Base-by-base conservation (phyloP, 495 filamentous ascomycete genomes). In the Daldinia decipiens region DNA sequence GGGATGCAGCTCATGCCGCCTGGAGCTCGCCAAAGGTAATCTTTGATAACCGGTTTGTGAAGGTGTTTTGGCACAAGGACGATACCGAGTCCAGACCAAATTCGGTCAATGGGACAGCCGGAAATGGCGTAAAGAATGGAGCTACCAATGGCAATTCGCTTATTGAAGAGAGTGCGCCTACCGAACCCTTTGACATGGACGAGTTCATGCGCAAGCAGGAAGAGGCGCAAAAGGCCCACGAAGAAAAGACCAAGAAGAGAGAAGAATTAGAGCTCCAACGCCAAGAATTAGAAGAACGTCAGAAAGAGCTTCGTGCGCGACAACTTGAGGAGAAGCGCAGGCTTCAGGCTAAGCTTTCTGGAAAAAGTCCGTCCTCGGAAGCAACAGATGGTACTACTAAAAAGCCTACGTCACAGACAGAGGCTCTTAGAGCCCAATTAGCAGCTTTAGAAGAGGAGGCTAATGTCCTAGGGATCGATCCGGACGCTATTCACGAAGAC, bases 11-110 rank as follows among this genome's bases (percentile, higher is more conserved):
- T 15, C 89, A 91, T 68, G 86, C 88, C 17, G 95, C 95, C 2
- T 98, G 93, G 80, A 88, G 90, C 15, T 97, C 93, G 43, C 95
- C 95, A 0, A 97, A 96, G 75, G 92, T 93, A 53, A 93, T 99
- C 55, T 99, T 99, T 73, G 93, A 97, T 68, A 99, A 99, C 70
- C 86, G 95, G 19, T 99, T 99, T 73, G 95, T 99, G 50, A 99
- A 97, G 77, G 93, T 99, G 5, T 99, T 94, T 74, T 99, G 95
- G 95, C 87, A 92, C 77, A 95, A 92, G 70, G 86, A 89, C 0
- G 87, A 89, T 2, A 70, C 73, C 19, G 81, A 81, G 34, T 75
- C 79, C 5, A 61, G 66, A 7, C 45, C 65, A 50, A n/a, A 45
- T 1, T 40, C 59, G 19, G 36, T 40, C 7, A 73, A 77, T 63